phyloP scores from a whole-genome alignment of 2,329 filamentous ascomycete species.

The Ophiocordyceps robertsii region DNA sequence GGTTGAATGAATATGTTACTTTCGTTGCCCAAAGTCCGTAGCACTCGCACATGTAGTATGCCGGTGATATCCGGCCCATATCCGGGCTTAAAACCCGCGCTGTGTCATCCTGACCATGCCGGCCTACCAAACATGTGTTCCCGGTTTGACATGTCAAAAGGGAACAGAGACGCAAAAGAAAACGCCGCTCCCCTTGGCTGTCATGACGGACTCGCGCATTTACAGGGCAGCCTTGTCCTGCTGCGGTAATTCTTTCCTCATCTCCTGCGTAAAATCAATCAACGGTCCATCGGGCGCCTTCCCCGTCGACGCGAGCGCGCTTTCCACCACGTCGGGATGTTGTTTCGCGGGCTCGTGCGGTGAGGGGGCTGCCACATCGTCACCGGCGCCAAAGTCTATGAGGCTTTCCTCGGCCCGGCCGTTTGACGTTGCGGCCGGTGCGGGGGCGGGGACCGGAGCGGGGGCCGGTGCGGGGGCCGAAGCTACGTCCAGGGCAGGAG shows the following conservation, averaged over 20 bases:
- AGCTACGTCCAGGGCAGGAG: no score
- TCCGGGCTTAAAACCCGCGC: no score
- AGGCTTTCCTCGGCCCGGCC: conserved; percentile 23
- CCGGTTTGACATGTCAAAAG: no score
- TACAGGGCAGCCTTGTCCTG: background rate
- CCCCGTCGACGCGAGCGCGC: conserved; percentile 32
- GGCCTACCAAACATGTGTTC: no score
- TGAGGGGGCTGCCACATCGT: background rate
- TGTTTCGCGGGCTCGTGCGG: conserved; percentile 2
- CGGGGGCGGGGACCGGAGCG: background rate
- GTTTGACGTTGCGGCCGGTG: background rate
- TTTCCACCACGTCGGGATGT: conserved; percentile 24
- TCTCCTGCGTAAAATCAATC: conserved; percentile 41
- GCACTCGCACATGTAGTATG: no score
- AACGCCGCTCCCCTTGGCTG: no score
- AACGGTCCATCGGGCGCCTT: conserved; percentile 33
- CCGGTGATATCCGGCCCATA: no score
- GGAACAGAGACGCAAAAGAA: no score
- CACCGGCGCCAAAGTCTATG: conserved; percentile 41
- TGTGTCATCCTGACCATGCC: no score
- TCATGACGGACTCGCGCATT: background rate
- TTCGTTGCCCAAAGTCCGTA: no score
- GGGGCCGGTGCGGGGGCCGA: no score
- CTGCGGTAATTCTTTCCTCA: conserved; percentile 35
- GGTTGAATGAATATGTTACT: no score